Percentiles rank a stretch among this genome's conserved stretches.
Evolutionary conservation across 176 grass and related monocot genomes (phyloP).

Genomic region (Musa beccarii): DNA sequence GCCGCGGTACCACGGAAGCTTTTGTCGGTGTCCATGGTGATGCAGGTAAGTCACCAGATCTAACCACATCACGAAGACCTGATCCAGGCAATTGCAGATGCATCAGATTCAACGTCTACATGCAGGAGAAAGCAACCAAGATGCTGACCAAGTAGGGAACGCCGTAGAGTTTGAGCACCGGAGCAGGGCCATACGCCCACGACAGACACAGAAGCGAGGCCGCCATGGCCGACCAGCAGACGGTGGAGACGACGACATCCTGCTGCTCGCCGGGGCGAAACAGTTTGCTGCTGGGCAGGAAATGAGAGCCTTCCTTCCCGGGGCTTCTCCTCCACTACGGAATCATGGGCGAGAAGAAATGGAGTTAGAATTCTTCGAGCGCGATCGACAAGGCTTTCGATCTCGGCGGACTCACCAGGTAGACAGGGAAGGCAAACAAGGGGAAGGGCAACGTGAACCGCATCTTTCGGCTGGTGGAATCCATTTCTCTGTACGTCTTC

Average conservation of each 20-base stretch:
- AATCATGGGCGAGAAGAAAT: neutral
- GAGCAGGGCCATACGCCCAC: conserved; percentile 17
- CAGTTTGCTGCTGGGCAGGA: conserved; percentile 56
- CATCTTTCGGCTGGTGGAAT: conserved; percentile 34
- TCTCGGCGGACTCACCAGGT: conserved; percentile 42
- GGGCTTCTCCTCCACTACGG: conserved; percentile 64
- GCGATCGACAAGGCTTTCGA: neutral
- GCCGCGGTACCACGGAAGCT: conserved; percentile 83
- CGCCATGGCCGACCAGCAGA: conserved; percentile 57
- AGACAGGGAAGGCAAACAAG: conserved; percentile 62
- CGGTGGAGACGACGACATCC: conserved; percentile 50
- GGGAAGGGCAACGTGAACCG: conserved; percentile 55
- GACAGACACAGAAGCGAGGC: conserved; percentile 40
- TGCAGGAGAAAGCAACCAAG: neutral
- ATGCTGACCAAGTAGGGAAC: conserved; percentile 55
- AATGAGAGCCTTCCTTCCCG: conserved; percentile 68
- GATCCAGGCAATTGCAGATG: neutral
- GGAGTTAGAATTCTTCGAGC: neutral
- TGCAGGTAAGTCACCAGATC: conserved; percentile 88
- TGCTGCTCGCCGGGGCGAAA: conserved; percentile 47
- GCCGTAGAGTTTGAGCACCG: conserved; percentile 60
- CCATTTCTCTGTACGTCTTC: conserved; percentile 40
- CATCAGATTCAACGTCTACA: neutral
- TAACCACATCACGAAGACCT: conserved; percentile 93
- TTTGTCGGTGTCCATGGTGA: conserved; percentile 57